Base-by-base conservation (phyloP, 495 filamentous ascomycete genomes). In the Cercophora sp. region DNA sequence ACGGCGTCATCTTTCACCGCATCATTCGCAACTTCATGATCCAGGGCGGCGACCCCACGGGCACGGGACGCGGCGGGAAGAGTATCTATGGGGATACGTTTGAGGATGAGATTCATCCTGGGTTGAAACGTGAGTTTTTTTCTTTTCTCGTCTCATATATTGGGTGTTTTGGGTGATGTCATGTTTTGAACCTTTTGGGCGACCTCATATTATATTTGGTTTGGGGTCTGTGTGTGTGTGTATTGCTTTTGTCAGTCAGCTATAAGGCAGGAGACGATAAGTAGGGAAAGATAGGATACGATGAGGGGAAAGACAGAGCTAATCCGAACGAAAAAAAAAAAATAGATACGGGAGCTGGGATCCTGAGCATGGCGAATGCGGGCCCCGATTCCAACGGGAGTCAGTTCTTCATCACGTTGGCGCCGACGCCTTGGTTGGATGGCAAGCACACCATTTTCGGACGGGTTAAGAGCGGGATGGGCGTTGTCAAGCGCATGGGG, bases 361-460 rank as follows among this genome's bases (percentile, higher is more conserved):
- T 97, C 8, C 68, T 98, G 56, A 91, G 86, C 67, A 97, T 98
- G 93, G 93, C 93, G 51, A 98, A 98, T 67, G 85, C 84, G 8
- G 93, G 93, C 1, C 88, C 89, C 8, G 86, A 98, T 64, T 95
- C 93, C 43, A 97, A 97, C 69, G 94, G 93, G 31, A 86, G 81
- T 54, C 83, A 85, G 70, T 84, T 85, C 65, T 98, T 97, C 68
- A 82, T 98, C 52, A 97, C 94, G 5, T 78, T 96, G 35, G 93
- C 91, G 27, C 94, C 94, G 2, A 93, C 94, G 16, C 93, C 93
- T 1, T 97, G 93, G 93, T 71, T 98, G 53, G 94, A 98, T 71
- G 91, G 90, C 23, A 96, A 96, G 68, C 93, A 98, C 70, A 96
- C 93, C 5, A 96, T 98, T 58, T 98, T 98, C 65, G 93, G 94